phyloP scores from a whole-genome alignment of 306 rosid genomes.

The Macrotyloma uniflorum region DNA sequence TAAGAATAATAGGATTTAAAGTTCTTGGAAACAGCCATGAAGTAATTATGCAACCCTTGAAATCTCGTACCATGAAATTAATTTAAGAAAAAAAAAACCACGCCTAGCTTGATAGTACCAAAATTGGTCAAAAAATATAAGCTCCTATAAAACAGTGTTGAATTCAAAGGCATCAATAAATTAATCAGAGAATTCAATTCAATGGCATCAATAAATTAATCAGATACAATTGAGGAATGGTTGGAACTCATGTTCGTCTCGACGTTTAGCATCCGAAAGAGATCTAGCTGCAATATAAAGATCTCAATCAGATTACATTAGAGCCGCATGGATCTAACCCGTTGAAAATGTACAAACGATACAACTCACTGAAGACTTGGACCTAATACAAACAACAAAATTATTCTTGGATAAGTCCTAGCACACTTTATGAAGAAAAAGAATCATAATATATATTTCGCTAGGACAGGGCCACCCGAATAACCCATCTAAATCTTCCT shows the following conservation, averaged over 20 bases:
- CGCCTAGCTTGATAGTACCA: background rate
- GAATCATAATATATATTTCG: conserved; percentile 33
- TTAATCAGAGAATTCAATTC: background rate
- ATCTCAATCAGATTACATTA: conserved; percentile 39
- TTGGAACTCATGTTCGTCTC: conserved; percentile 26
- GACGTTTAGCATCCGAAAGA: conserved; percentile 21
- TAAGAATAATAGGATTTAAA: background rate
- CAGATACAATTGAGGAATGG: conserved; percentile 17
- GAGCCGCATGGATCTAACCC: conserved; percentile 46
- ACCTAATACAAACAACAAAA: conserved; percentile 33
- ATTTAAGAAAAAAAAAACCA: background rate
- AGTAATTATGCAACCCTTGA: background rate
- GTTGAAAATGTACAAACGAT: conserved; percentile 28
- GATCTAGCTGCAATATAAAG: conserved; percentile 44
- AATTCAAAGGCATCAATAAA: conserved; percentile 19
- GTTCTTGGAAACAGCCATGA: background rate
- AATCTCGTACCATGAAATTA: background rate
- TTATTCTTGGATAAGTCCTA: conserved; percentile 22
- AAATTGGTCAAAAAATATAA: background rate
- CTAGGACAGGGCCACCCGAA: conserved; percentile 30
- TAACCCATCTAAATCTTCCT: conserved; percentile 45
- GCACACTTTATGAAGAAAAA: conserved; percentile 23
- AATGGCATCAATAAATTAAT: conserved; percentile 36
- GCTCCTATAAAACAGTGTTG: background rate
- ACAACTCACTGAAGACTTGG: conserved; percentile 30